phyloP scores from a whole-genome alignment of 345 rosid species.

The Citrus trifoliata region DNA sequence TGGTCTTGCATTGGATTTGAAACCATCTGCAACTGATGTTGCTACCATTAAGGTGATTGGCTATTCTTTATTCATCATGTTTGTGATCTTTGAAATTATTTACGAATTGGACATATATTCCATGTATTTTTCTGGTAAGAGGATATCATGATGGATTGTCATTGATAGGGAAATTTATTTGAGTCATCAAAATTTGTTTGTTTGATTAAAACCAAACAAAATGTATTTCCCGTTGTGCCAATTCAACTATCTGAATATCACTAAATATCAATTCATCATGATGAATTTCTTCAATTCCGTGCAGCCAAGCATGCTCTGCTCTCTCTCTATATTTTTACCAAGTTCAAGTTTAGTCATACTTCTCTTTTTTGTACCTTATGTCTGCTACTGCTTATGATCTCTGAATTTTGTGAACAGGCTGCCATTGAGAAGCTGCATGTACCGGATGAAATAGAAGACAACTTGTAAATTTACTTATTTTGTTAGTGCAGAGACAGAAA shows the following conservation, averaged over 20 bases:
- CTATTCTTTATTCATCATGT: not conserved
- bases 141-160: not conserved
- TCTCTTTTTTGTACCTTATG: not conserved
- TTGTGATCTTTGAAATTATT: not conserved
- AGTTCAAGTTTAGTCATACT: not conserved
- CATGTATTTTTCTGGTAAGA: not conserved
- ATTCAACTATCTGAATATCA: no score
- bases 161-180: not conserved
- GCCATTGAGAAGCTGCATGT: constrained; percentile 95
- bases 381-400: not conserved
- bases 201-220: no score
- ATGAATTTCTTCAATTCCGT: not conserved
- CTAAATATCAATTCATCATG: not conserved
- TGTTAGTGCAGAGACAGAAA: constrained; percentile 4
- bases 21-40: constrained; percentile 90
- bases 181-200: not conserved
- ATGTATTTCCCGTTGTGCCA: no score
- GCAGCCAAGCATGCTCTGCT: not conserved
- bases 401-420: constrained; percentile 53
- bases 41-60: constrained; percentile 80
- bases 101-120: not conserved
- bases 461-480: constrained; percentile 25
- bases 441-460: constrained; percentile 87
- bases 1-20: constrained; percentile 93
- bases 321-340: not conserved